Evolutionary conservation across 2,329 filamentous ascomycete species (phyloP).

Genomic region (Lasiodiplodia theobromae): DNA sequence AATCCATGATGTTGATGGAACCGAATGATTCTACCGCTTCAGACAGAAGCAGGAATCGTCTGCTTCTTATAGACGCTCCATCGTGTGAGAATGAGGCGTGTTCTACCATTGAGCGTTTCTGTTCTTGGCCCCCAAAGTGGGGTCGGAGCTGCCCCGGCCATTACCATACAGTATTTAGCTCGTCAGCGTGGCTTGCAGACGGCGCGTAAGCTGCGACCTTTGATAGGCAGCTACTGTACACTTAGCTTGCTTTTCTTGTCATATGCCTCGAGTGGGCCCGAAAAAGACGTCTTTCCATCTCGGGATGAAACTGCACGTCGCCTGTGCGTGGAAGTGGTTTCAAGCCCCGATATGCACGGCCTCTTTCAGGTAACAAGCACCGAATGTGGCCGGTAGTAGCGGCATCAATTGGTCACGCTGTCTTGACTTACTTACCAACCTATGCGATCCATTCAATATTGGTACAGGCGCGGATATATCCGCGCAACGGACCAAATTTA

Average conservation of each 20-base stretch:
- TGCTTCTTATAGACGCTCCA: background rate
- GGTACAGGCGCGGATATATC: too few relatives aligned
- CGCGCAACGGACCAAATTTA: too few relatives aligned
- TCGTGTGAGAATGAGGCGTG: background rate
- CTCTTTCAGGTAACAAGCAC: background rate
- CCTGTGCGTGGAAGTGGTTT: background rate
- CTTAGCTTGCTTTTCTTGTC: background rate
- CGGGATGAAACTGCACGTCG: background rate
- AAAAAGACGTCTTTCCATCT: background rate
- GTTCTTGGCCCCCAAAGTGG: background rate
- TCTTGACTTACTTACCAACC: too few relatives aligned
- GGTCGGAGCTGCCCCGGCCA: background rate
- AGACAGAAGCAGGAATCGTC: background rate
- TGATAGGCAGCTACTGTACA: background rate
- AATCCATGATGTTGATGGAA: background rate
- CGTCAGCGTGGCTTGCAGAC: constrained; percentile 1
- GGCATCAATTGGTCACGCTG: too few relatives aligned
- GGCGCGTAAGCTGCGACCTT: background rate
- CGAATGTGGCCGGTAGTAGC: background rate
- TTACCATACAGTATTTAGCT: background rate
- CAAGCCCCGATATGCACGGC: background rate
- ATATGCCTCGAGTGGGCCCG: background rate
- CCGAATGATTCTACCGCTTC: background rate
- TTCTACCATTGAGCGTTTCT: background rate
- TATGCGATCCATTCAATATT: too few relatives aligned